phyloP scores from a whole-genome alignment of 2,329 filamentous ascomycete species.

The Penicillium sp. region DNA sequence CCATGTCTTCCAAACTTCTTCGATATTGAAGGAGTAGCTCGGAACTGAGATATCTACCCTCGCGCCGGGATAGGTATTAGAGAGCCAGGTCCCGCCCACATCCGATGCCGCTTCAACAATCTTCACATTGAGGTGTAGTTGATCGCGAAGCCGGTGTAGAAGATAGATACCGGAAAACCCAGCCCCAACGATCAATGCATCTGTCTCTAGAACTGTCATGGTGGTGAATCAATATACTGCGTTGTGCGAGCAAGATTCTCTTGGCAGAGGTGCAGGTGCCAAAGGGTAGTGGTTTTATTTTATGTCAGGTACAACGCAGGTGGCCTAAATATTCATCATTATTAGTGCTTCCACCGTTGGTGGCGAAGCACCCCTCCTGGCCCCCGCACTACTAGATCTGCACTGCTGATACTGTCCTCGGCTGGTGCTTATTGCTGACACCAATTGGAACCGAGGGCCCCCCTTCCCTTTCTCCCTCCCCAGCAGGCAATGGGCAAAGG shows the following conservation, averaged over 20 bases:
- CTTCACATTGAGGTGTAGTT: constrained; percentile 16
- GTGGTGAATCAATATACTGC: neutral
- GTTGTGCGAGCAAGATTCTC: neutral
- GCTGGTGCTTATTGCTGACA: neutral
- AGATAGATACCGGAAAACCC: constrained; percentile 22
- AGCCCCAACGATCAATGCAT: constrained; percentile 17
- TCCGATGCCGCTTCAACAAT: constrained; percentile 14
- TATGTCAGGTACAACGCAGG: neutral
- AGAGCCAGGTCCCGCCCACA: constrained; percentile 19
- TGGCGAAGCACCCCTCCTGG: neutral
- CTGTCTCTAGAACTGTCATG: constrained; percentile 7
- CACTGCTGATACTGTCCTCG: neutral
- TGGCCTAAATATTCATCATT: neutral
- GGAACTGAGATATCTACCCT: constrained; percentile 14
- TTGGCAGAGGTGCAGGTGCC: too few relatives aligned
- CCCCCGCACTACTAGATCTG: neutral
- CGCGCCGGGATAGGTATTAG: constrained; percentile 21
- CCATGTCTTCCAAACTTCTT: constrained; percentile 52
- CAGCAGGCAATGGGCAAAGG: too few relatives aligned
- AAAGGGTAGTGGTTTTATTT: neutral
- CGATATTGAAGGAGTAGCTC: constrained; percentile 34
- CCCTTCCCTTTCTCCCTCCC: too few relatives aligned
- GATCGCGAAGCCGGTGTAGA: constrained; percentile 15
- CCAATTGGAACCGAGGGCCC: neutral
- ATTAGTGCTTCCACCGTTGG: neutral